A percentile compares a stretch with the other conserved stretches of the same genome.
Evolutionary conservation across 257 asterid species (phyloP).

Genomic region (Anisodus tanguticus): DNA sequence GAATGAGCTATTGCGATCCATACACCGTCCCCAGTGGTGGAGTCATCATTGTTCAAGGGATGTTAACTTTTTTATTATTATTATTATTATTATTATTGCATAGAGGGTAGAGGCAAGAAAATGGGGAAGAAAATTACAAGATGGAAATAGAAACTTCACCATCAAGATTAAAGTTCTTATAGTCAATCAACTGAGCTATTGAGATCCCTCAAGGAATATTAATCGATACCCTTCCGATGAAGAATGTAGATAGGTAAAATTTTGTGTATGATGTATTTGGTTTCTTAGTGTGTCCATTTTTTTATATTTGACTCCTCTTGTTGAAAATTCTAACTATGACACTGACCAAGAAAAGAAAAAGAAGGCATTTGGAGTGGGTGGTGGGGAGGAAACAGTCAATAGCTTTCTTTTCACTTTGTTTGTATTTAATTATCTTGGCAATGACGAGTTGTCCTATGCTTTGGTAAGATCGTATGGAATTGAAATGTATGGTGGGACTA

Average conservation of each 20-base stretch:
- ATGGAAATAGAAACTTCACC: no score
- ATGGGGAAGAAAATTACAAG: no score
- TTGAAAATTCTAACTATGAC: no score
- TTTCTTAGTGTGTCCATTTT: no score
- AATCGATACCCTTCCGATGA: background rate
- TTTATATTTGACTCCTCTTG: no score
- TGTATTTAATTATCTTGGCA: background rate
- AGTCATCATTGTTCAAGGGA: background rate
- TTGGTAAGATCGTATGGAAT: slow-evolving; percentile 33
- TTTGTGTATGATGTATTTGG: background rate
- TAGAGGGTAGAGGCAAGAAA: no score
- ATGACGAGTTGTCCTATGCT: slow-evolving; percentile 23
- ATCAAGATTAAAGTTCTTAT: no score
- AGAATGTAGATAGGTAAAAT: background rate
- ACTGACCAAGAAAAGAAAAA: background rate
- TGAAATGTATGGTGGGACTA: slow-evolving; percentile 48
- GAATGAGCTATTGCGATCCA: background rate
- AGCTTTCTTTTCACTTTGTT: background rate
- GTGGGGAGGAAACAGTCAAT: slow-evolving; percentile 21
- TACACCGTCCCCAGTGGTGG: background rate
- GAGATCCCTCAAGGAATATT: no score
- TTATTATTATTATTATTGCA: no score
- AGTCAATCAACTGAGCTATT: no score
- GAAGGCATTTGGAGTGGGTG: background rate
- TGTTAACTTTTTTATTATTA: no score